Base-by-base conservation (phyloP, 1,284 basidiomycete genomes). In the Veloporphyrellus conicus region DNA sequence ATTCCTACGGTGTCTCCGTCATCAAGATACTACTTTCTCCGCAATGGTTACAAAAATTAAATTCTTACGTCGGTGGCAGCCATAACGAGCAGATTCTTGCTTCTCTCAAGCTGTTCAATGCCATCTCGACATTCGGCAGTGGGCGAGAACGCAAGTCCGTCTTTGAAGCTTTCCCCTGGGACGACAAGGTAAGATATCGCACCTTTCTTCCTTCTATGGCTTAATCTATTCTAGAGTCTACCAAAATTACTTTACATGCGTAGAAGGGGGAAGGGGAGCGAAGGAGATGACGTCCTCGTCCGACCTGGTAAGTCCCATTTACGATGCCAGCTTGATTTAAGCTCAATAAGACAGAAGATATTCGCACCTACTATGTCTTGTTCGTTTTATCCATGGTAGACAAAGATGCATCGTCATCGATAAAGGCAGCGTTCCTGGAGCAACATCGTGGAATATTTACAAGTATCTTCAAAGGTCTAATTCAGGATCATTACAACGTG, bases 91-190 rank as follows among this genome's bases (percentile, higher is more conserved):
- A 83, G 12, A 75, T 83, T 22, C 69, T 89, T 3, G 74, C 77
- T 1, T 75, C 82, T 0, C 63, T 91, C 52, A 86, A 82, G 56
- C 61, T 90, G 10, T 78, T 79, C 56, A 73, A 78, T 49, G 65
- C 70, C 0, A 72, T 89, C 53, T 81, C 84, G 3, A 59, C 62
- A 1, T 89, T 84, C 58, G 80, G 75, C 3, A 75, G 81, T 27
- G 84, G 85, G 8, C 67, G 72, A 22, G 86, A 89, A 50, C 73
- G 76, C 41, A 82, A 77, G 54, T 55, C 68, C 0, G 68, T 87
- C 1, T 63, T 82, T 23, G 87, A 89, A 44, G 68, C 69, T 0
- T 85, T 89, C 61, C 74, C 78, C 6, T 91, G 89, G 88, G 86
- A 87, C 45, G 71, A 75, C 28, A 90, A 89, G 72, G 87, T 83